Conservation (phyloP, 257 asterid genomes). For the Solanum sparsipilum region DNA sequence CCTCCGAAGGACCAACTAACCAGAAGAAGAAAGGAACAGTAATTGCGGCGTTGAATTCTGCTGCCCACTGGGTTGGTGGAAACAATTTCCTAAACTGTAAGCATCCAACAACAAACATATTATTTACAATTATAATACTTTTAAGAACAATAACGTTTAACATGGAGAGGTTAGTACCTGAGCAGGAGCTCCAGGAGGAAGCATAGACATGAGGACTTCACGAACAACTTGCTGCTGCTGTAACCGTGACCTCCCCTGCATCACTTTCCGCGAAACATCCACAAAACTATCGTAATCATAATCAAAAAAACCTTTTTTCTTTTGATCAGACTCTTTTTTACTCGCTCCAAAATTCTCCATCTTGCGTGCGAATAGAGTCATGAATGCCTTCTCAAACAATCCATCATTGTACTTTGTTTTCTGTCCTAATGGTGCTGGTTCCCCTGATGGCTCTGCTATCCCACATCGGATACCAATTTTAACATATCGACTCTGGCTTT, state of each 20-base stretch:
- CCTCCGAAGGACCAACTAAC: constrained; percentile 97
- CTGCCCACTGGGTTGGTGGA: constrained; percentile 92
- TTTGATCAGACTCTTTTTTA: background rate
- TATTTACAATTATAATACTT: too few relatives aligned
- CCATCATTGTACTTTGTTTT: constrained; percentile 85
- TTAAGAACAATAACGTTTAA: background rate
- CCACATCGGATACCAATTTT: constrained; percentile 40
- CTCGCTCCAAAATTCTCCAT: constrained; percentile 64
- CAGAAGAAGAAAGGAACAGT: constrained; percentile 94
- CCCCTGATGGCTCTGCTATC: constrained; percentile 78
- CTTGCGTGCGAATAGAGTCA: constrained; percentile 71
- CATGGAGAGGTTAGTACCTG: constrained; percentile 29
- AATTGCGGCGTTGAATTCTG: constrained; percentile 77
- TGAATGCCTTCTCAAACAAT: constrained; percentile 65
- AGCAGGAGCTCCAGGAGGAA: constrained; percentile 96
- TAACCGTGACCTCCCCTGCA: constrained; percentile 57
- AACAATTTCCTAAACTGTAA: constrained; percentile 75
- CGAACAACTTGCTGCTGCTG: constrained; percentile 84
- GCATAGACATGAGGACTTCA: constrained; percentile 83
- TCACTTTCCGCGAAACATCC: constrained; percentile 56
- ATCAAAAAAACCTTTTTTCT: constrained; percentile 46
- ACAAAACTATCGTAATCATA: constrained; percentile 84
- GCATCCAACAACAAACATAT: background rate
- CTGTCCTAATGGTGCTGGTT: constrained; percentile 87
- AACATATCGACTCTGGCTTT: background rate